These are phyloP conservation scores for Begonia loranthoides DNA, from an alignment of 306 rosid genomes.

Conservation along the genomic window DNA sequence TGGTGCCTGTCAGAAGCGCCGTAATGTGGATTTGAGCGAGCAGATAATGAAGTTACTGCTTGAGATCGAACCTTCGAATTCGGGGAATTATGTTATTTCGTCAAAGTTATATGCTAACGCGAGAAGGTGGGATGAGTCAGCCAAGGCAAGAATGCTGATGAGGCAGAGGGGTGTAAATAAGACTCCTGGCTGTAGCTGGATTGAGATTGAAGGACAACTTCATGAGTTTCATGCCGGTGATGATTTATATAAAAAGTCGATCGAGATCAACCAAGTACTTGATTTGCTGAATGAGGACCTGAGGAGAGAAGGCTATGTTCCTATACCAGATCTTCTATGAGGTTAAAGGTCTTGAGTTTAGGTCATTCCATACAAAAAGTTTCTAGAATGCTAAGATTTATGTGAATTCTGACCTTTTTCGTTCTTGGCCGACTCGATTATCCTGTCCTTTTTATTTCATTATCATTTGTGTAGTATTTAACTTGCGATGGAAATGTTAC, in stretches of 20 bases:
- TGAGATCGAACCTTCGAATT: slow-evolving; percentile 78
- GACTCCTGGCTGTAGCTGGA: slow-evolving; percentile 98
- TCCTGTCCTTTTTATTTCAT: too few species aligned
- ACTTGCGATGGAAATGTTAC: too few species aligned
- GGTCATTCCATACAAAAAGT: too few species aligned
- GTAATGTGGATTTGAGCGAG: slow-evolving; percentile 53
- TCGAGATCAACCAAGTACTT: slow-evolving; percentile 23
- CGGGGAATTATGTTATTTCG: slow-evolving; percentile 75
- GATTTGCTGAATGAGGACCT: slow-evolving; percentile 47
- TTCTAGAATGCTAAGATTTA: too few species aligned
- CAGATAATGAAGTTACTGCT: slow-evolving; percentile 51
- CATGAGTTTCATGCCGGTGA: slow-evolving; percentile 82
- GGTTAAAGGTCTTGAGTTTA: background rate
- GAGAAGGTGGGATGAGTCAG: slow-evolving; percentile 79
- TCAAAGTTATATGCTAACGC: slow-evolving; percentile 59
- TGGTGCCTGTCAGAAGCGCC: slow-evolving; percentile 63
- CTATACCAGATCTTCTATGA: slow-evolving; percentile 18
- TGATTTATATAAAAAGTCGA: slow-evolving; percentile 23
- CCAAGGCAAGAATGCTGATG: slow-evolving; percentile 83
- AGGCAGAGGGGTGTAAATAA: slow-evolving; percentile 63
- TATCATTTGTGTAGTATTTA: too few species aligned
- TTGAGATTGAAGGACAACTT: slow-evolving; percentile 47
- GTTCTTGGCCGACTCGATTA: too few species aligned
- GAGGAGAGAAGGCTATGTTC: slow-evolving; percentile 67
- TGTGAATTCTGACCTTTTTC: too few species aligned